Percentiles rank a stretch among this genome's conserved stretches.
Conservation (phyloP, 768 basidiomycete genomes). For the Clitopilus passeckerianus region DNA sequence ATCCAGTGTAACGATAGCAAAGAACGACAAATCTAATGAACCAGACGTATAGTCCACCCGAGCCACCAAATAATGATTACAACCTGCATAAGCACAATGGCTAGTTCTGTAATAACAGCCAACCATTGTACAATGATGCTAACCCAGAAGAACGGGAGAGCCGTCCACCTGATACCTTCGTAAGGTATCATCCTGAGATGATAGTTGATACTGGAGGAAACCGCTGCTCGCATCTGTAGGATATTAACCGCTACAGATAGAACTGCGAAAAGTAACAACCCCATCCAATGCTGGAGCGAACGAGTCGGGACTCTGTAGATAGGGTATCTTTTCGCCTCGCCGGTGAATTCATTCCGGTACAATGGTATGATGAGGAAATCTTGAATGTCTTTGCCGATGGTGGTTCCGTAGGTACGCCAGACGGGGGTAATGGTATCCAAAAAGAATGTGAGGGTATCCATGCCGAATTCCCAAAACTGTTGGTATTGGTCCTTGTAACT, state of each 20-base stretch:
- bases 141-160: slow-evolving; percentile 62
- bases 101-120: slow-evolving; percentile 55
- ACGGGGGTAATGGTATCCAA: slow-evolving; percentile 75
- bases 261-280: slow-evolving; percentile 47
- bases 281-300: slow-evolving; percentile 66
- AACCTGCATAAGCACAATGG: slow-evolving; percentile 51
- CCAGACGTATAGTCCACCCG: slow-evolving; percentile 61
- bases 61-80: slow-evolving; percentile 69
- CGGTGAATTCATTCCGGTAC: slow-evolving; percentile 82
- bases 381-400: slow-evolving; percentile 74
- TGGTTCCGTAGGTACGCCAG: slow-evolving; percentile 78
- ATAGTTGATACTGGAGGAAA: slow-evolving; percentile 48
- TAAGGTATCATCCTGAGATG: slow-evolving; percentile 54
- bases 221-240: slow-evolving; percentile 55
- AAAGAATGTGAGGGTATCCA: slow-evolving; percentile 71
- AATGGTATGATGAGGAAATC: slow-evolving; percentile 80
- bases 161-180: slow-evolving; percentile 57
- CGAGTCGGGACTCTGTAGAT: slow-evolving; percentile 56
- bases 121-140: slow-evolving; percentile 63
- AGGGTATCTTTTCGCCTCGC: slow-evolving; percentile 63
- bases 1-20: not conserved
- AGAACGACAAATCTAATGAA: slow-evolving; percentile 20
- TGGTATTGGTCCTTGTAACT: slow-evolving; percentile 78
- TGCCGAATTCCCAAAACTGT: slow-evolving; percentile 76
- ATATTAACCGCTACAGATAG: slow-evolving; percentile 41